Evolutionary conservation across 2,329 filamentous ascomycete species (phyloP).

Genomic region (Aspergillus persii): DNA sequence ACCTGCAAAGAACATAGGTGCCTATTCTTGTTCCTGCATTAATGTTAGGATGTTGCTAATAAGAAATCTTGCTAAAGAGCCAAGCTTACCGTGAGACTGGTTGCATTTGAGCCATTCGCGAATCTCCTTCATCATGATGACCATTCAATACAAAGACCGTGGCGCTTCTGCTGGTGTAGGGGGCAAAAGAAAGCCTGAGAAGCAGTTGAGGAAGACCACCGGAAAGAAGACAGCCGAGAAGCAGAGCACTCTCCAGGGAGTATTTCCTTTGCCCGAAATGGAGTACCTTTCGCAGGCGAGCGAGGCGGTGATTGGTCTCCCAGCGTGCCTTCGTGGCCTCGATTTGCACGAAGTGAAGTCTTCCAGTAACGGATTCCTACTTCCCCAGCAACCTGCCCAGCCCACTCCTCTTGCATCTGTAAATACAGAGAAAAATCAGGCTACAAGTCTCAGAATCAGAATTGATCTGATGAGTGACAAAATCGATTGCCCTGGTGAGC

Average conservation of each 20-base stretch:
- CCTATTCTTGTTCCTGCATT: neutral
- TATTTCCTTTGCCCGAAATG: neutral
- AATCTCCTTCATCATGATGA: neutral
- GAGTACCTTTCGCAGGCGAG: neutral
- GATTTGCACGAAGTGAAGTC: neutral
- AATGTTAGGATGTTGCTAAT: neutral
- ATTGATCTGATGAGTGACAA: neutral
- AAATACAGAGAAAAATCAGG: neutral
- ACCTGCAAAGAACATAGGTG: neutral
- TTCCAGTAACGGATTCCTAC: neutral
- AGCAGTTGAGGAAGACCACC: neutral
- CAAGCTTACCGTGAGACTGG: neutral
- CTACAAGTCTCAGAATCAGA: no score
- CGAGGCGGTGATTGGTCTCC: neutral
- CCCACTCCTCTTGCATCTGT: no score
- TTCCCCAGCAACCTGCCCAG: neutral
- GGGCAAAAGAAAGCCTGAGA: neutral
- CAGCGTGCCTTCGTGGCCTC: neutral
- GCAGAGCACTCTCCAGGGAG: neutral
- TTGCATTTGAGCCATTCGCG: neutral
- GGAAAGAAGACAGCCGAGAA: neutral
- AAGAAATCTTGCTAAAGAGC: neutral
- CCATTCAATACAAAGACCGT: neutral
- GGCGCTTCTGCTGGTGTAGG: neutral
- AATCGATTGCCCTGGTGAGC: neutral